Conservation (phyloP, 2,329 filamentous ascomycete species). For the Aspergillus sojae region DNA sequence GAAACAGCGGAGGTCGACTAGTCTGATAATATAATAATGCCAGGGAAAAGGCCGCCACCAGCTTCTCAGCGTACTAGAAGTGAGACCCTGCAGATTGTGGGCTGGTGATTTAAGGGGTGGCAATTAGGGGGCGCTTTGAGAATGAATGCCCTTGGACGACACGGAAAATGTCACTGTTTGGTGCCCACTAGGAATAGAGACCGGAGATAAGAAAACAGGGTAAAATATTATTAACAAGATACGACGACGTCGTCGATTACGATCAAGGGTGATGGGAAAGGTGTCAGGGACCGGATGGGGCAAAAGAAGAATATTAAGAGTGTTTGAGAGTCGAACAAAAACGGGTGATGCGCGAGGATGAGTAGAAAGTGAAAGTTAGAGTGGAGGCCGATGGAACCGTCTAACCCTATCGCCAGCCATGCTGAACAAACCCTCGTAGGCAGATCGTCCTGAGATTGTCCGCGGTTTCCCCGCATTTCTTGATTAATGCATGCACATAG, state of each 20-base stretch:
- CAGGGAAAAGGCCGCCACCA: not conserved
- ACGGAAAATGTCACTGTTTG: not conserved
- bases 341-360: conserved; percentile 12
- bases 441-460: conserved; percentile 6
- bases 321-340: conserved; percentile 16
- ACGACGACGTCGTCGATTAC: not conserved
- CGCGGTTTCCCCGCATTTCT: conserved; percentile 6
- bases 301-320: conserved; percentile 7
- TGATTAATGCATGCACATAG: not conserved
- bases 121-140: not conserved
- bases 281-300: not conserved
- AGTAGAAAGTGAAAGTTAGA: not conserved
- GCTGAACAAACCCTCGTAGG: not conserved
- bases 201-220: not conserved
- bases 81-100: not conserved
- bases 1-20: conserved; percentile 5
- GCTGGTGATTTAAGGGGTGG: not conserved
- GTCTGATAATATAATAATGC: conserved; percentile 2
- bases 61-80: not conserved
- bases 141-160: not conserved
- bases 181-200: not conserved
- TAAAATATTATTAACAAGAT: not conserved
- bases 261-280: not conserved
- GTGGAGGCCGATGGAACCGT: conserved; percentile 1
- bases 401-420: conserved; percentile 4